Evolutionary conservation across 208 protist genomes (phyloP).

Genomic region (Acanthamoeba triangularis): DNA sequence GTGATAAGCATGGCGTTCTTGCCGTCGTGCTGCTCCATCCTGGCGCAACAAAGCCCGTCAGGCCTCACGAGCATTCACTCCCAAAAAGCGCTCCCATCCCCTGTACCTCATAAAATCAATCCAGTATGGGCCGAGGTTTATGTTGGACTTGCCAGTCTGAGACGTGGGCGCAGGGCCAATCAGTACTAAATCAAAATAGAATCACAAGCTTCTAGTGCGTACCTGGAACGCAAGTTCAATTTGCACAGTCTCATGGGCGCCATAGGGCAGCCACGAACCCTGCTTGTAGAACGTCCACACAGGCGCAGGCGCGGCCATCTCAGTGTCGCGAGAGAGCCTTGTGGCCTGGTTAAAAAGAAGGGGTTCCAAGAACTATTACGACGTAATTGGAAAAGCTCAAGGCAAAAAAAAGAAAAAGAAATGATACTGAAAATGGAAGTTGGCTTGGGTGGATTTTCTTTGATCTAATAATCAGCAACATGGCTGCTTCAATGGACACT

Average conservation of each 20-base stretch:
- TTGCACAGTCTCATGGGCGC: background rate
- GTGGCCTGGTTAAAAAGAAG: too few relatives aligned
- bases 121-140: background rate
- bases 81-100: background rate
- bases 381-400: too few relatives aligned
- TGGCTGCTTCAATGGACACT: too few relatives aligned
- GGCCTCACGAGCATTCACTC: background rate
- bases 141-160: conserved; percentile 1
- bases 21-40: conserved; percentile 31
- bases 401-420: too few relatives aligned
- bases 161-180: background rate
- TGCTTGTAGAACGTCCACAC: conserved; percentile 48
- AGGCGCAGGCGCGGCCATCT: background rate
- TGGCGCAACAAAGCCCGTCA: background rate
- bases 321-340: too few relatives aligned
- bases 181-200: background rate
- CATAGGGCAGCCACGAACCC: conserved; percentile 5
- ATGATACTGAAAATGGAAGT: too few relatives aligned
- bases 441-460: too few relatives aligned
- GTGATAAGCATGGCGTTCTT: conserved; percentile 36
- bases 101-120: conserved; percentile 15
- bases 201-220: background rate
- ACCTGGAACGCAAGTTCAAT: conserved; percentile 7
- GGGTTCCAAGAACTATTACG: too few relatives aligned
- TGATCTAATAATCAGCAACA: too few relatives aligned